Evolutionary conservation across 805 yeast species (phyloP), one percentile per base, ranked within the genome.

Genomic region (Candida qinlingensis): DNA sequence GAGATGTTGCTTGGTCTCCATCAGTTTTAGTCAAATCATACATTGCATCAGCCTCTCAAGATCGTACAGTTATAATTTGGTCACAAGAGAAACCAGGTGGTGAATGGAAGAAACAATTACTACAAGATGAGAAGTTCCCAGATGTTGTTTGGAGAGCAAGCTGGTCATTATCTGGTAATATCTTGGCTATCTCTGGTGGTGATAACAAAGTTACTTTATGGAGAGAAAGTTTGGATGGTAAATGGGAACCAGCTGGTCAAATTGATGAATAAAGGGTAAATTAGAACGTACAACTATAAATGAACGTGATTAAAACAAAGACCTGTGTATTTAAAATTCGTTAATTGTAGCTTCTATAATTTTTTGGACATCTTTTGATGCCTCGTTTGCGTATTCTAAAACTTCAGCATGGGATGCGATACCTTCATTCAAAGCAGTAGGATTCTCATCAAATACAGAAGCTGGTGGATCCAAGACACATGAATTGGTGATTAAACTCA

Each of bases 1-100:
- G 99, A 68, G 99, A 94, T 65, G 97, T 92, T 52, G 89, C 96
- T 4, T 94, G 99, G 99, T 89, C 97, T 25, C 97, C 98, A 42
- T 83, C 96, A 2, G 81, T 88, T 42, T 76, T 94, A 53, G 78
- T 88, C 42, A 85, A 87, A 58, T 83, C 96, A 11, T 92, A 90
- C 66, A 86, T 94, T 59, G 99, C 98, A 11, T 83, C 96, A 36
- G 97, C 97, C 8, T 91, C 98, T 26, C 98, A 94, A 70, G 99
- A 94, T 68, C 84, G 88, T 66, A 86, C 95, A 0, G 97, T 95
- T 45, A 74, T 91, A 52, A 86, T 94, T 64, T 94, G 99, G 99
- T 83, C 96, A 7, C 92, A 89, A 67, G 91, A 84, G 54, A 76
- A 72, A 45, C 66, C 66, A 48, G 76, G 75, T 28, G 81, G 79